Evolutionary conservation across 2,329 filamentous ascomycete genomes (phyloP).

Genomic region (Paecilomyces dactylethromorphus): DNA sequence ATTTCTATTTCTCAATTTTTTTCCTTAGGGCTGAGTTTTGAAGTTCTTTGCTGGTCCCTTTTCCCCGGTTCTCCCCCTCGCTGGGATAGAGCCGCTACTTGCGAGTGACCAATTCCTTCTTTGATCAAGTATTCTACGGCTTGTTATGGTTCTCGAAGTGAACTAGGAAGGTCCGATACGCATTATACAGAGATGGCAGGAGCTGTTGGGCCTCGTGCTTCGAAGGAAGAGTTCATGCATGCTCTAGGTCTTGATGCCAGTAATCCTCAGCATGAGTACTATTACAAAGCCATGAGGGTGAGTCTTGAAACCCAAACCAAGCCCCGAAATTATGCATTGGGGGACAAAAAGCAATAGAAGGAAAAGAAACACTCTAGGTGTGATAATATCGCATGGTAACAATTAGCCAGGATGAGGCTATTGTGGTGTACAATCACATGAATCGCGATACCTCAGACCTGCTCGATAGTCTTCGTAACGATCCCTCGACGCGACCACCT

Average conservation of each 20-base stretch:
- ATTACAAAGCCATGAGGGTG: conserved; percentile 41
- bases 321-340: not conserved
- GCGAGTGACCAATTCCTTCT: too few species aligned
- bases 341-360: not conserved
- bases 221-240: conserved; percentile 42
- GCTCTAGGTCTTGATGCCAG: conserved; percentile 35
- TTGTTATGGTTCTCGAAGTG: not conserved
- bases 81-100: too few species aligned
- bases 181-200: conserved; percentile 14
- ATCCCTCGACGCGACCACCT: conserved; percentile 31
- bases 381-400: not conserved
- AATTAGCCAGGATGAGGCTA: conserved; percentile 36
- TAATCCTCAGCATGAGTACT: conserved; percentile 37
- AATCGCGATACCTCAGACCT: conserved; percentile 35
- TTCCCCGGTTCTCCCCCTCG: not conserved
- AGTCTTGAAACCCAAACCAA: conserved; percentile 7
- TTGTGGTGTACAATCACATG: conserved; percentile 35
- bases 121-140: not conserved
- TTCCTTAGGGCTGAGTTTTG: not conserved
- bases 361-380: not conserved
- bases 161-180: not conserved
- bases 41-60: not conserved
- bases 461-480: conserved; percentile 32
- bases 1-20: not conserved
- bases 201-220: conserved; percentile 35